Percentiles rank a stretch among this genome's conserved stretches.
Evolutionary conservation across 1,284 basidiomycete species (phyloP).

Genomic region (Apiotrichum gracile): DNA sequence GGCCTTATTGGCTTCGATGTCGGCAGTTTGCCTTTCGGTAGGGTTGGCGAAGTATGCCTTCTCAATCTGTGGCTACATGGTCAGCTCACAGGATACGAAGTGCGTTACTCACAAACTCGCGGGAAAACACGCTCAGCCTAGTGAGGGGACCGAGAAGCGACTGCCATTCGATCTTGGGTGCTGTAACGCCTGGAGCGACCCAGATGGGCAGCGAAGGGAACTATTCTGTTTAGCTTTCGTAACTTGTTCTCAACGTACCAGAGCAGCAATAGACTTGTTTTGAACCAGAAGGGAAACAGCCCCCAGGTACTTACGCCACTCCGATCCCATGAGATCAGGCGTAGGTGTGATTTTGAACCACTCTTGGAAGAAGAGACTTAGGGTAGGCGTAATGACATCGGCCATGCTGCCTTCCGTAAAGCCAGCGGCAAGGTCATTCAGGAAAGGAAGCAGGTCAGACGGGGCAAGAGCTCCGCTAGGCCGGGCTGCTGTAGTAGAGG

Average conservation of each 20-base stretch:
- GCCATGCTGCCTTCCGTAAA: slow-evolving; percentile 47
- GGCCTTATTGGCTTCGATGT: slow-evolving; percentile 75
- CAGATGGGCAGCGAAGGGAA: slow-evolving; percentile 45
- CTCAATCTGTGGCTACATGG: slow-evolving; percentile 63
- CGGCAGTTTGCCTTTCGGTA: slow-evolving; percentile 63
- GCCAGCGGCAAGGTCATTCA: slow-evolving; percentile 49
- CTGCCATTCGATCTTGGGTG: slow-evolving; percentile 53
- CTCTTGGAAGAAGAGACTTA: slow-evolving; percentile 46
- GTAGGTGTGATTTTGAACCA: slow-evolving; percentile 43
- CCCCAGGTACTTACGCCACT: slow-evolving; percentile 79
- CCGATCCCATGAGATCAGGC: slow-evolving; percentile 45
- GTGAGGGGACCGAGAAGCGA: slow-evolving; percentile 73
- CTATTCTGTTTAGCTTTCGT: slow-evolving; percentile 12
- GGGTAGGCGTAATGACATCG: slow-evolving; percentile 49
- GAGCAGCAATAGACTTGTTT: slow-evolving; percentile 72
- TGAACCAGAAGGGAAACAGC: slow-evolving; percentile 75
- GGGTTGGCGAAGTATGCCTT: slow-evolving; percentile 77
- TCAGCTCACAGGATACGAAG: not conserved
- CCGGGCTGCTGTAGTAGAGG: not conserved
- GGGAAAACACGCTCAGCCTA: slow-evolving; percentile 71
- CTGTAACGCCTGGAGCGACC: slow-evolving; percentile 40
- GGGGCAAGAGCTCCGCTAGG: slow-evolving; percentile 30
- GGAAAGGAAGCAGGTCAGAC: slow-evolving; percentile 47
- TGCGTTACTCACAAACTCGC: slow-evolving; percentile 68
- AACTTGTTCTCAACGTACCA: slow-evolving; percentile 49